Evolutionary conservation across 257 asterid species (phyloP).

Genomic region (Penstemon eatonii): DNA sequence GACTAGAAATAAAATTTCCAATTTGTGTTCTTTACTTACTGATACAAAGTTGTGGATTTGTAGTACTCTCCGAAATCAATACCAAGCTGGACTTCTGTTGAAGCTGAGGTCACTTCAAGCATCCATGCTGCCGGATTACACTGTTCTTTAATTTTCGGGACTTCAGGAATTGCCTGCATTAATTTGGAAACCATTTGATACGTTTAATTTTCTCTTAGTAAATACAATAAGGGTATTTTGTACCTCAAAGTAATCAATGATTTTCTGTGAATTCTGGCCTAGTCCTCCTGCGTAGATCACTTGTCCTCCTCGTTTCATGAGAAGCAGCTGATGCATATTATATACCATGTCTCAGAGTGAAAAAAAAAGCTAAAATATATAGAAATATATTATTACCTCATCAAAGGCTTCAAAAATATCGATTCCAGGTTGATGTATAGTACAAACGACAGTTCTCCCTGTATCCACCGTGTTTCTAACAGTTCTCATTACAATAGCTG

Average conservation of each 20-base stretch:
- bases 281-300: slow-evolving; percentile 62
- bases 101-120: slow-evolving; percentile 52
- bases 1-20: too few species aligned
- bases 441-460: slow-evolving; percentile 74
- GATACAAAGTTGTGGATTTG: slow-evolving; percentile 42
- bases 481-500: slow-evolving; percentile 74
- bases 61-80: slow-evolving; percentile 54
- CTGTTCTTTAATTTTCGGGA: slow-evolving; percentile 41
- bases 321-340: slow-evolving; percentile 48
- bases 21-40: slow-evolving; percentile 29
- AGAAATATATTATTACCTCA: slow-evolving; percentile 42
- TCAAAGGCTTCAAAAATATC: slow-evolving; percentile 71
- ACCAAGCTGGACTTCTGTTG: slow-evolving; percentile 44
- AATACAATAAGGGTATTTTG: neutral
- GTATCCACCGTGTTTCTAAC: slow-evolving; percentile 76
- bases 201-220: neutral
- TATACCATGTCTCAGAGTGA: slow-evolving; percentile 12
- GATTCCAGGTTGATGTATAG: slow-evolving; percentile 73
- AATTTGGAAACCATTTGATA: neutral
- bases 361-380: neutral
- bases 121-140: slow-evolving; percentile 64
- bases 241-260: slow-evolving; percentile 64
- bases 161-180: slow-evolving; percentile 44
- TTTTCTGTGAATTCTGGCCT: slow-evolving; percentile 48
- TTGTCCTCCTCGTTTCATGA: slow-evolving; percentile 70